A percentile compares a stretch with the other conserved stretches of the same genome.
Evolutionary conservation across 148 eudicot genomes (phyloP).

Genomic region (Rhododendron simsii): DNA sequence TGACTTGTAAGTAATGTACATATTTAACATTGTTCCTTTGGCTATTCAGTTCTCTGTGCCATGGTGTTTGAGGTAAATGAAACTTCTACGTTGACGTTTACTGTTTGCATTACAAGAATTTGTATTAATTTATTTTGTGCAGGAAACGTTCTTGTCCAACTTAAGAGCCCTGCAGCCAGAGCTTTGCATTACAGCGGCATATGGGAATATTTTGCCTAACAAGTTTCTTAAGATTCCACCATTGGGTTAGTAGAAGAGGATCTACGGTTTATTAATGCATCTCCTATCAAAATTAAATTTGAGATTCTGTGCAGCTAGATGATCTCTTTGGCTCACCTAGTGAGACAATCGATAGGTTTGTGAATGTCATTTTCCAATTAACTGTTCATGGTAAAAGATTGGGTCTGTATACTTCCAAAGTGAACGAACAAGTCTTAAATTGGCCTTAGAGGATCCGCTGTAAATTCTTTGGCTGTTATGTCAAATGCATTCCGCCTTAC

Average conservation of each 20-base stretch:
- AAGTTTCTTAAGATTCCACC: conserved; percentile 85
- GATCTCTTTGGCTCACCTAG: background rate
- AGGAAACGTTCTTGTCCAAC: conserved; percentile 74
- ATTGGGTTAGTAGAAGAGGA: conserved; percentile 48
- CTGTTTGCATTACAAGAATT: conserved; percentile 6
- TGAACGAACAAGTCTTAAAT: background rate
- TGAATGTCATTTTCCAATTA: background rate
- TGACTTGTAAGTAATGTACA: background rate
- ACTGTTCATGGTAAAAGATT: background rate
- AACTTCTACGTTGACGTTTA: background rate
- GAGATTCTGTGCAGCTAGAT: background rate
- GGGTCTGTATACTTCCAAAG: background rate
- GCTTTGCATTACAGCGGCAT: conserved; percentile 92
- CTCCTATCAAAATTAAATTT: background rate
- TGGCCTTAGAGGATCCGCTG: background rate
- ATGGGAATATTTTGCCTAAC: conserved; percentile 86
- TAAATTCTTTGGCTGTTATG: background rate
- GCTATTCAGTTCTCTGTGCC: background rate
- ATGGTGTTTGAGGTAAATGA: background rate
- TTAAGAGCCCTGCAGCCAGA: conserved; percentile 80
- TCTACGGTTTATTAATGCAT: background rate
- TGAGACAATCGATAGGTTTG: background rate
- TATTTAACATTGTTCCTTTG: background rate
- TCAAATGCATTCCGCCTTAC: background rate
- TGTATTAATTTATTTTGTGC: conserved; percentile 19